phyloP scores from a whole-genome alignment of 208 protist genomes.

The Naegleria fowleri region DNA sequence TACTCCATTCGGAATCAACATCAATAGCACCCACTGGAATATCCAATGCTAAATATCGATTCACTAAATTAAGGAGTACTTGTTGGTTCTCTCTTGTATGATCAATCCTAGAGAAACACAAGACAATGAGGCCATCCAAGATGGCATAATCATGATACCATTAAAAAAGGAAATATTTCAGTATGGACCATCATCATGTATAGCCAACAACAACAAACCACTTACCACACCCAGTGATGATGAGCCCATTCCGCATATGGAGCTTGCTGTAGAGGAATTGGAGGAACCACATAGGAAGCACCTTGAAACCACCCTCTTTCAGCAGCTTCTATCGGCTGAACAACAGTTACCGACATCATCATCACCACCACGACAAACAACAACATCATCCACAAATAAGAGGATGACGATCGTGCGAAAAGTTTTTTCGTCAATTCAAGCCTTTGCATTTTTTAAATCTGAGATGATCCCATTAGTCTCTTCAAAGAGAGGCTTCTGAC shows the following conservation, averaged over 20 bases:
- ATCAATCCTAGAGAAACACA: not conserved
- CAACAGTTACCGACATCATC: not conserved
- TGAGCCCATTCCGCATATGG: slow-evolving; percentile 38
- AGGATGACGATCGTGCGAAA: no score
- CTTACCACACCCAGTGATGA: slow-evolving; percentile 40
- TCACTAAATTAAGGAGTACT: not conserved
- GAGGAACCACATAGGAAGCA: not conserved
- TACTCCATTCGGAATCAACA: slow-evolving; percentile 35
- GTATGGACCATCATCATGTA: not conserved
- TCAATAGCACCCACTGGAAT: slow-evolving; percentile 33
- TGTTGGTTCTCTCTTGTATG: not conserved
- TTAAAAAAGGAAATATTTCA: not conserved
- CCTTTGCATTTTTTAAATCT: no score
- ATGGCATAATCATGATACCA: not conserved
- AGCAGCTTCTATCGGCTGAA: not conserved
- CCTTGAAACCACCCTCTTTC: no score
- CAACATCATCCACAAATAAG: no score
- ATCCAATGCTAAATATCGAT: not conserved
- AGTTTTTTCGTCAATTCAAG: no score
- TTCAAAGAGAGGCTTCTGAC: no score
- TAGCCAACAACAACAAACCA: slow-evolving; percentile 5
- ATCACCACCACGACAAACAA: not conserved
- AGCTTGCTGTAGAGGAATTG: not conserved
- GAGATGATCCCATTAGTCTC: no score
- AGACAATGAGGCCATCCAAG: no score